Evolutionary conservation across 148 eudicot species (phyloP), one percentile per base, ranked within the genome.

Genomic region (Salicornia ramosissima): DNA sequence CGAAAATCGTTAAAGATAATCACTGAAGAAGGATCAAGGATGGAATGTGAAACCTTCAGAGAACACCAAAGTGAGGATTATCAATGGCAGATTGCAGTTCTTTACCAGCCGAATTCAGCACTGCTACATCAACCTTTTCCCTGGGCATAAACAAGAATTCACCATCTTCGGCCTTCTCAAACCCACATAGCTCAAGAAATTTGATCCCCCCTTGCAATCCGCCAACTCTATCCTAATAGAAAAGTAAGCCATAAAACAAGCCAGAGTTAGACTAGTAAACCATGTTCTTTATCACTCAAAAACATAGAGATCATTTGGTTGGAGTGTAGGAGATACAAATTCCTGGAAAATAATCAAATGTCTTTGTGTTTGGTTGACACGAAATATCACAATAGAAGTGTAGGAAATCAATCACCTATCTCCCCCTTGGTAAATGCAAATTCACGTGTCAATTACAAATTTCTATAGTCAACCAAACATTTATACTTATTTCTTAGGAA

Each of bases 1-100:
- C 11, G 19, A 10, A 15, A 7, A 8, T 21, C 4, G 18, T 36
- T 18, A 5, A 53, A 31, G 18, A 29, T 4, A 29, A 36, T 24
- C 10, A 31, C 39, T 45, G 13, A 65, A 46, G 59, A 16, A 49
- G 6, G n/a, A n/a, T n/a, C n/a, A n/a, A n/a, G n/a, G n/a, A n/a
- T n/a, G n/a, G 39, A 21, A 56, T 22, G 40, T n/a, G n/a, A 10
- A n/a, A 15, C 29, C 24, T 39, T 89, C 76, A 90, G 28, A 94
- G 94, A 77, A 91, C 86, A 15, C 99, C 99, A 39, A 95, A 95
- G 81, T 81, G 95, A 10, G 99, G 99, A 79, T 95, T 95, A 54
- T 86, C 87, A 53, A 95, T 95, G 22, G 99, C 97, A 65, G 84
- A 87, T 73, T 82, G 90, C 74, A 95, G 72, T 86, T 95, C 99